These are phyloP conservation scores for Rhizophagus prolifer DNA, from an alignment of 192 early-diverging fungal species.

Conservation along the genomic window DNA sequence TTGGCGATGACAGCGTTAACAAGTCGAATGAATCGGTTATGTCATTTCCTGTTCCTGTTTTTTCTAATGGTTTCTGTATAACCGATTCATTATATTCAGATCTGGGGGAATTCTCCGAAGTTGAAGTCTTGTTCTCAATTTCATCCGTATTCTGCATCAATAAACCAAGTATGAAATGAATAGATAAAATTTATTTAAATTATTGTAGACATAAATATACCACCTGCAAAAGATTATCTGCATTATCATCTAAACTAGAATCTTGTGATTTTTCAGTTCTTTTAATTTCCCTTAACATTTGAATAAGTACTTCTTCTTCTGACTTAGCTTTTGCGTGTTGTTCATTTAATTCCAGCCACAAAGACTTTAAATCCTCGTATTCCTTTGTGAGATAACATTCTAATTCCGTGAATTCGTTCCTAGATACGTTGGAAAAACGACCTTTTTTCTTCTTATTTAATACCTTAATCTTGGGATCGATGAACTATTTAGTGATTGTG, in stretches of 20 bases:
- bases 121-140: background rate
- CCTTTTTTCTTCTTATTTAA: background rate
- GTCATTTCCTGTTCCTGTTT: background rate
- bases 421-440: background rate
- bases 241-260: background rate
- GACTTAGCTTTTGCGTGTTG: background rate
- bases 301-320: background rate
- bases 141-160: background rate
- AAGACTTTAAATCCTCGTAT: background rate
- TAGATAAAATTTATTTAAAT: background rate
- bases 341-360: background rate
- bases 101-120: background rate
- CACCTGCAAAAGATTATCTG: background rate
- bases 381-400: background rate
- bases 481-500: background rate
- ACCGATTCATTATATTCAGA: background rate
- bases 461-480: background rate
- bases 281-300: background rate
- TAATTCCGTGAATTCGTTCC: background rate
- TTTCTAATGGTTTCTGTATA: background rate
- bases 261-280: background rate
- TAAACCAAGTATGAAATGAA: background rate
- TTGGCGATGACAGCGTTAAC: background rate
- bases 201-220: background rate
- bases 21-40: background rate